Evolutionary conservation across 768 basidiomycete species (phyloP).

Genomic region (Tremella yokohamensis): DNA sequence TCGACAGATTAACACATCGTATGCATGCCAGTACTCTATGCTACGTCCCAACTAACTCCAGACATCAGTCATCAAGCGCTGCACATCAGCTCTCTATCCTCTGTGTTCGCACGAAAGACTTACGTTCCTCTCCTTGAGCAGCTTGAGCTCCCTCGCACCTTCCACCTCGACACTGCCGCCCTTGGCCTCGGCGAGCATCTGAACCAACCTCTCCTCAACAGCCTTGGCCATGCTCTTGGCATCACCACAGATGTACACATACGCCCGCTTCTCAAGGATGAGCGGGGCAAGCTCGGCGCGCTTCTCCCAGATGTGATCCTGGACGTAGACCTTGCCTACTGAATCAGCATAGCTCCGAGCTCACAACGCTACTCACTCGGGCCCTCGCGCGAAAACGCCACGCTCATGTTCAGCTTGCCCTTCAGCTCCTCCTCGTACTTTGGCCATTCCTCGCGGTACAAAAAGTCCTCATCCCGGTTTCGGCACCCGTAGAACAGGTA

Average conservation of each 20-base stretch:
- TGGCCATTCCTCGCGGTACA: constrained; percentile 95
- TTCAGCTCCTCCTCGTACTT: constrained; percentile 77
- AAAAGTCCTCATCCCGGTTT: constrained; percentile 77
- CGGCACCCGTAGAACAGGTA: constrained; percentile 96
- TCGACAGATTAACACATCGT: no score
- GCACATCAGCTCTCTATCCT: not conserved
- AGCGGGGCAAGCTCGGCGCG: constrained; percentile 76
- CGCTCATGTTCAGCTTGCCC: constrained; percentile 84
- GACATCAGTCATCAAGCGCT: constrained; percentile 38
- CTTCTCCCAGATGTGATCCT: constrained; percentile 89
- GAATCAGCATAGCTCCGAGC: constrained; percentile 40
- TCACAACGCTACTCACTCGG: constrained; percentile 1
- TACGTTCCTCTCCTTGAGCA: constrained; percentile 73
- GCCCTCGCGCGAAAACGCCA: constrained; percentile 67
- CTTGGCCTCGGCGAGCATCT: constrained; percentile 73
- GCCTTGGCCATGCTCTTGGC: constrained; percentile 94
- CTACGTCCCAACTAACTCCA: constrained; percentile 23
- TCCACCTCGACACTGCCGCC: constrained; percentile 83
- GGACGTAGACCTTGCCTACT: constrained; percentile 90
- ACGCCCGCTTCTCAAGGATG: constrained; percentile 92
- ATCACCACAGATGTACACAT: constrained; percentile 94
- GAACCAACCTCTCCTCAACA: constrained; percentile 81
- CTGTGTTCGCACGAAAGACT: constrained; percentile 14
- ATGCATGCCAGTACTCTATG: no score
- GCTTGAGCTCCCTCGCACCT: constrained; percentile 84